These are phyloP conservation scores for Globisporangium nagaii DNA, from an alignment of 352 stramenopile species.

Conservation along the genomic window DNA sequence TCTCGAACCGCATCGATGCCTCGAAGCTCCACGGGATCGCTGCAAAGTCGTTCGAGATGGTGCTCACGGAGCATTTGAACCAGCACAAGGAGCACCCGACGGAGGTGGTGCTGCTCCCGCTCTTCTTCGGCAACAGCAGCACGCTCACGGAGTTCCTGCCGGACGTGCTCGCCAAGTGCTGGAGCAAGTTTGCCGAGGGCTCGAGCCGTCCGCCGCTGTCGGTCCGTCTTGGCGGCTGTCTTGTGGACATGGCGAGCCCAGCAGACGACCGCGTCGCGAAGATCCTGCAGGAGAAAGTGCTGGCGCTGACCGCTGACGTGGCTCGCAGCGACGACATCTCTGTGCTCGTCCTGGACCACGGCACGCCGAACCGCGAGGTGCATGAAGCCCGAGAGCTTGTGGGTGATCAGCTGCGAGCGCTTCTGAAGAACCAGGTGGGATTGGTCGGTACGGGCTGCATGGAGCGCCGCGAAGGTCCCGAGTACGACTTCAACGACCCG, in stretches of 20 bases:
- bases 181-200: constrained; percentile 5
- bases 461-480: constrained; percentile 60
- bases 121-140: constrained; percentile 76
- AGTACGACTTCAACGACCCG: constrained; percentile 83
- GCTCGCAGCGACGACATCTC: constrained; percentile 26
- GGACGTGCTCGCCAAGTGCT: constrained; percentile 43
- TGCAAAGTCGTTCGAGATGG: constrained; percentile 62
- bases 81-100: constrained; percentile 5
- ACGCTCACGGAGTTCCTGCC: constrained; percentile 78
- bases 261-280: constrained; percentile 52
- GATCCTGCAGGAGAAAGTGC: constrained; percentile 55
- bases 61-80: constrained; percentile 41
- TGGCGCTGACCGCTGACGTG: constrained; percentile 22
- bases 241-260: constrained; percentile 45
- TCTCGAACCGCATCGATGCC: constrained; percentile 65
- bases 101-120: constrained; percentile 56
- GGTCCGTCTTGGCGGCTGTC: constrained; percentile 41
- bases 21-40: constrained; percentile 51
- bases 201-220: constrained; percentile 10
- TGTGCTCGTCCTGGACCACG: constrained; percentile 75
- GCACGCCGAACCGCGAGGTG: constrained; percentile 64
- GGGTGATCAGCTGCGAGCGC: constrained; percentile 33
- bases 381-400: constrained; percentile 63
- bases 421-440: constrained; percentile 32
- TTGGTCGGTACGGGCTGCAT: constrained; percentile 62